Conservation (phyloP, 192 early-diverging fungal genomes). For the Podila minutissima region DNA sequence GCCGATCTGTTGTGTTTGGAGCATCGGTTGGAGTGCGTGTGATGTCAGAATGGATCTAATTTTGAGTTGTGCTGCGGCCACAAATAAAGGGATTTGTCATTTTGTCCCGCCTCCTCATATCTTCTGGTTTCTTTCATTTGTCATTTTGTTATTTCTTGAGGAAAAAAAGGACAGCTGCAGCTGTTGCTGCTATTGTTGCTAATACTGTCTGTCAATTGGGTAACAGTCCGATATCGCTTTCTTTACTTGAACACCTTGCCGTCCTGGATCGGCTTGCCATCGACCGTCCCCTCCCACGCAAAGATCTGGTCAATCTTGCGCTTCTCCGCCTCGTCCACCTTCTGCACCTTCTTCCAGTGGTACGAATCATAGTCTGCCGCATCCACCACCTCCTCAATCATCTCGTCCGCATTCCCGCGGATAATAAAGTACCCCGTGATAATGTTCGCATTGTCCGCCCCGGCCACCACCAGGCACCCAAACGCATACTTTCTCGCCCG, state of each 20-base stretch:
- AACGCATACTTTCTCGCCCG: conserved; percentile 90
- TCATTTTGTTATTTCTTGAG: too few species aligned
- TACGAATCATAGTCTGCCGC: conserved; percentile 90
- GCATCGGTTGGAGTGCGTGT: too few species aligned
- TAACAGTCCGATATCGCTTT: not conserved
- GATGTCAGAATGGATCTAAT: too few species aligned
- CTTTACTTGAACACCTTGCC: conserved; percentile 90
- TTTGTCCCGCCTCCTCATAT: too few species aligned
- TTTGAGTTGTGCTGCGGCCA: too few species aligned
- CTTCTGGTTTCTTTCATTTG: too few species aligned
- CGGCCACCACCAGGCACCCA: conserved; percentile 79
- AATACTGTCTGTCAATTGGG: too few species aligned
- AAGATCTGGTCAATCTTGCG: conserved; percentile 68
- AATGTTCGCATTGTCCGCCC: conserved; percentile 80
- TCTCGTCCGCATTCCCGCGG: conserved; percentile 66
- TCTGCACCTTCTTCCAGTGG: conserved; percentile 72
- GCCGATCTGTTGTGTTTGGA: too few species aligned
- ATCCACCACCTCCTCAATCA: conserved; percentile 59
- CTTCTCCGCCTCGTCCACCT: conserved; percentile 69
- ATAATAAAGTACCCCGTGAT: conserved; percentile 92
- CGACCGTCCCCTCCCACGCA: conserved; percentile 85
- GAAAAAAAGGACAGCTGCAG: too few species aligned
- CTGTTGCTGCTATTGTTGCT: too few species aligned
- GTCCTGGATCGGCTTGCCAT: conserved; percentile 78
- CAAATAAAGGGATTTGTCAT: too few species aligned